Evolutionary conservation across 2,329 filamentous ascomycete species (phyloP).

Genomic region (Sclerotinia spermophila): DNA sequence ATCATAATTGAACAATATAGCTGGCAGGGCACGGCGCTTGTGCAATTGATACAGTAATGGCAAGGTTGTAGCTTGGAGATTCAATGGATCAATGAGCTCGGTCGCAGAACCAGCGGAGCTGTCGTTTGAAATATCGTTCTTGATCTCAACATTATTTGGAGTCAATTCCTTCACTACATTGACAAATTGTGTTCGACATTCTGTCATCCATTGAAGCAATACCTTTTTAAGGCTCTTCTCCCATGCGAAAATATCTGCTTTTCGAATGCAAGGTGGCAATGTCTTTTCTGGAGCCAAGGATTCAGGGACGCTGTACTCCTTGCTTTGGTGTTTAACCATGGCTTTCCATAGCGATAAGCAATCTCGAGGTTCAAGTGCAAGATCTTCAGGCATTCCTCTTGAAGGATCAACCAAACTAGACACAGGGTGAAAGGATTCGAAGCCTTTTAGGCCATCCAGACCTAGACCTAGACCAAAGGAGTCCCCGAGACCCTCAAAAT

Average conservation of each 20-base stretch:
- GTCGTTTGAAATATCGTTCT: conserved; percentile 8
- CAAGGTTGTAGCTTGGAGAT: conserved; percentile 47
- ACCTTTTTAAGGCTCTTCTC: conserved; percentile 56
- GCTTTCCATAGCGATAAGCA: conserved; percentile 62
- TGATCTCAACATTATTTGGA: conserved; percentile 13
- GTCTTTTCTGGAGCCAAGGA: conserved; percentile 48
- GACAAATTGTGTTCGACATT: conserved; percentile 44
- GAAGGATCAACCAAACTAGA: conserved; percentile 58
- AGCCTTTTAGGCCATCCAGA: conserved; percentile 41
- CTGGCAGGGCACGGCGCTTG: conserved; percentile 62
- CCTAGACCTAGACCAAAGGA: conserved; percentile 42
- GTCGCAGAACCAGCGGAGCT: conserved; percentile 25
- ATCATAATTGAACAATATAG: conserved; percentile 76
- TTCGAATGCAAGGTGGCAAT: conserved; percentile 54
- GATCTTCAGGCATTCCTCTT: conserved; percentile 62
- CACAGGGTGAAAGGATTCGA: conserved; percentile 57
- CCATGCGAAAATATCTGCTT: conserved; percentile 65
- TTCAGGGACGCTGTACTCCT: conserved; percentile 47
- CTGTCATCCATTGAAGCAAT: conserved; percentile 58
- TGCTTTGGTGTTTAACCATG: conserved; percentile 56
- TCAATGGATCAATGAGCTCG: conserved; percentile 31
- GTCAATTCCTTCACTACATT: conserved; percentile 47
- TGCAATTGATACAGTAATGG: conserved; percentile 59
- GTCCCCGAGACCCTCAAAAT: conserved; percentile 36
- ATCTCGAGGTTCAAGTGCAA: conserved; percentile 67